Base-by-base conservation (phyloP, 225 moss, liverwort and hornwort species). In the Marchantia paleacea region DNA sequence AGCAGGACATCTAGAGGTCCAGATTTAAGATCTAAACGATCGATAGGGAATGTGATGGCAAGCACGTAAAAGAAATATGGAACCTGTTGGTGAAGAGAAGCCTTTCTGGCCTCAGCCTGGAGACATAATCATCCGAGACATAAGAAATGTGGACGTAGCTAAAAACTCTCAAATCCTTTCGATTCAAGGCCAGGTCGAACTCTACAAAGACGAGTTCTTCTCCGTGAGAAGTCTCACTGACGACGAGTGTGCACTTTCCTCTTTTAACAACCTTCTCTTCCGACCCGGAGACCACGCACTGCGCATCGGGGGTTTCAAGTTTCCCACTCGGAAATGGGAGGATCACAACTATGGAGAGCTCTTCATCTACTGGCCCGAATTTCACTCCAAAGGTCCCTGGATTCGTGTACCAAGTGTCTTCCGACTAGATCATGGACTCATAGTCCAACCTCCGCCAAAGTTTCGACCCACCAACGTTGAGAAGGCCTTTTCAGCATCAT, bases 361-460 rank as follows among this genome's bases (percentile, higher is more conserved):
- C 12, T 78, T n/a, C 22, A 65, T 78, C 50, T 78, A 78, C 22
- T 78, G 78, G 78, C 78, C 78, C 12, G 78, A 52, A 7, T 77
- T 39, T 39, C 64, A 64, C n/a, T 9, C 22, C 64, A 64, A 24
- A 24, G 64, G 64, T 64, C 64, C 64, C 9, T 64, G 64, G 64
- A n/a, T 64, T 64, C 19, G 64, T 19, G 64, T 64, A 64, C 64
- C 64, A 3, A 64, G 64, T 24, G 64, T 64, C 19, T 64, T 64
- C n/a, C 64, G 64, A 19, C 19, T 64, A 3, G 64, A 64, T 9
- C 64, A 64, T 19, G 22, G 64, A 64, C 20, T 64, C 24, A 18
- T 1, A 24, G 7, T 24, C 10, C 18, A n/a, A 64, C 64, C 10
- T 19, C 64, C 64, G n/a, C 1, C 64, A 64, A 64, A 18, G 24